phyloP scores from a whole-genome alignment of 163 green algal species.

The Chlorella variabilis region DNA sequence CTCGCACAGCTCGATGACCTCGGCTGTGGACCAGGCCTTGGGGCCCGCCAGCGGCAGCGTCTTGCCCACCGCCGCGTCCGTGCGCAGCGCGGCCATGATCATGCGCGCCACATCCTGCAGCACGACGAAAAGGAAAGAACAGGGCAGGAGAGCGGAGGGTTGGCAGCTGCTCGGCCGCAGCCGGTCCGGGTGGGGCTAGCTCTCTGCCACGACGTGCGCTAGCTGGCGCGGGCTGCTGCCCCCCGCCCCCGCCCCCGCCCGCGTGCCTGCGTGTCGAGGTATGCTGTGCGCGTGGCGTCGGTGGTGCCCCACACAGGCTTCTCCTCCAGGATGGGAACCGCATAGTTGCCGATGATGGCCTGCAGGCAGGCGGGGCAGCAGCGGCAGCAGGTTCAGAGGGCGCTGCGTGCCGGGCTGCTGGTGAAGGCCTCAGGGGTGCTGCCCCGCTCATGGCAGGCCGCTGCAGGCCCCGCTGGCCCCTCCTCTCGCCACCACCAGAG shows the following conservation, averaged over 20 bases:
- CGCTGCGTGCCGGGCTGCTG: too few species aligned
- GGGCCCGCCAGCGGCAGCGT: conserved; percentile 94
- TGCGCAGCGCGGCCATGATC: conserved; percentile 85
- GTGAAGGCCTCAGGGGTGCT: too few species aligned
- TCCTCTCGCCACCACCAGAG: too few species aligned
- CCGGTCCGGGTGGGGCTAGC: too few species aligned
- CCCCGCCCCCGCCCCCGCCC: neutral
- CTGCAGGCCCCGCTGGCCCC: too few species aligned
- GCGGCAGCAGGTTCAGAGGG: too few species aligned
- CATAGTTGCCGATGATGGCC: conserved; percentile 98
- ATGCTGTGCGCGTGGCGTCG: conserved; percentile 92
- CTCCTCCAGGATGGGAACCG: conserved; percentile 98
- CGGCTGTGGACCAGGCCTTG: conserved; percentile 85
- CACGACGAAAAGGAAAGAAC: too few species aligned
- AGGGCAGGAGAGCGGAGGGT: too few species aligned
- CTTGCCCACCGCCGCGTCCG: conserved; percentile 69
- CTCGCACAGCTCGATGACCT: conserved; percentile 97
- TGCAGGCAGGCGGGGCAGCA: conserved; percentile 45
- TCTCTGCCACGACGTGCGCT: too few species aligned
- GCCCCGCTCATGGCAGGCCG: too few species aligned
- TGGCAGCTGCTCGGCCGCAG: too few species aligned
- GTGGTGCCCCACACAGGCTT: conserved; percentile 96
- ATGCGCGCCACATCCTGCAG: conserved; percentile 87
- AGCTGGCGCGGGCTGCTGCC: neutral
- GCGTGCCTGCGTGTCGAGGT: conserved; percentile 81